These are phyloP conservation scores for Trichoderma sp. DNA, from an alignment of 2,329 filamentous ascomycete genomes.

Conservation along the genomic window DNA sequence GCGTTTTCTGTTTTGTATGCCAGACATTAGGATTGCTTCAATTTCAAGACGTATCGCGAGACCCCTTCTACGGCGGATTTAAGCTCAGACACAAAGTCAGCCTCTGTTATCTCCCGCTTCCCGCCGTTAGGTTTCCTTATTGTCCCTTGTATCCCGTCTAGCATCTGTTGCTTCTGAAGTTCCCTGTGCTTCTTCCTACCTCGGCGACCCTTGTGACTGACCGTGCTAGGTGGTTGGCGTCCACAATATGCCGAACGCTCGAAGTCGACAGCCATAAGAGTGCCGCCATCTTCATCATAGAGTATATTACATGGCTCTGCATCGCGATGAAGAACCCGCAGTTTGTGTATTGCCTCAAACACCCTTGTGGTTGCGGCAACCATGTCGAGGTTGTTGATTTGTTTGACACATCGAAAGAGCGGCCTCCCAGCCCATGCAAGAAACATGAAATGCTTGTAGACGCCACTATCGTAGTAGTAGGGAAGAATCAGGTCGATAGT, in stretches of 20 bases:
- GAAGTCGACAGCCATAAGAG: constrained; percentile 35
- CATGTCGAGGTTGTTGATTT: background rate
- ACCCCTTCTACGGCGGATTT: background rate
- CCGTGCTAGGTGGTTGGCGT: background rate
- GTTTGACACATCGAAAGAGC: background rate
- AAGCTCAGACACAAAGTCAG: background rate
- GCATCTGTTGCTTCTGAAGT: background rate
- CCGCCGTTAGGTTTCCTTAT: background rate
- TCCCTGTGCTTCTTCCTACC: background rate
- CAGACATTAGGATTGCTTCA: too few relatives aligned
- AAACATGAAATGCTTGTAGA: constrained; percentile 34
- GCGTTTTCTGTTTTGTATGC: too few relatives aligned
- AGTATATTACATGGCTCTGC: constrained; percentile 34
- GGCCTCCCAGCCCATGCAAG: constrained; percentile 29
- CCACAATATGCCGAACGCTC: background rate
- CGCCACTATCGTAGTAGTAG: constrained; percentile 33
- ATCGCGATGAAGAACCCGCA: constrained; percentile 29
- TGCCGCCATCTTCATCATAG: constrained; percentile 25
- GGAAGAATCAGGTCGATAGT: constrained; percentile 29
- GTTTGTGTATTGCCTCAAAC: constrained; percentile 17
- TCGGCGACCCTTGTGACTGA: background rate
- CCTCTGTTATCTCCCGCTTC: background rate
- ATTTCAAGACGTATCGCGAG: background rate
- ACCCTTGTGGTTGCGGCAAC: background rate
- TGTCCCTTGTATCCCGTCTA: too few relatives aligned